Percentiles rank a stretch among this genome's conserved stretches.
Evolutionary conservation across 1,284 basidiomycete species (phyloP).

Genomic region (Heterobasidion irregulare): DNA sequence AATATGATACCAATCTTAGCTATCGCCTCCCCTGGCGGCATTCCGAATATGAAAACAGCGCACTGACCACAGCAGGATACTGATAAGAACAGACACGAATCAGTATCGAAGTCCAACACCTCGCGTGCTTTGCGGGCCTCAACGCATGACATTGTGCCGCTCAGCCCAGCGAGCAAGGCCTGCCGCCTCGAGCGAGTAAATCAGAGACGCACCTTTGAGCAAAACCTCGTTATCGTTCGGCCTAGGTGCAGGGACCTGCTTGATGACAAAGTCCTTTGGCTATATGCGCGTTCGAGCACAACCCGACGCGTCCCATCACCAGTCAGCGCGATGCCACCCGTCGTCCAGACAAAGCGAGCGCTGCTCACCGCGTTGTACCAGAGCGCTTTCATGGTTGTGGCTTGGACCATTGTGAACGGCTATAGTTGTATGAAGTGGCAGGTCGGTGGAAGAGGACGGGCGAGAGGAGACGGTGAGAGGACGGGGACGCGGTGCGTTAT

Average conservation of each 20-base stretch:
- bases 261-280: conserved; percentile 59
- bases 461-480: not conserved
- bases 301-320: too few species aligned
- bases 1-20: not conserved
- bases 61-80: conserved; percentile 40
- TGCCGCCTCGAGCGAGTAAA: not conserved
- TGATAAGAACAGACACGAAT: conserved; percentile 12
- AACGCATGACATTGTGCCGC: not conserved
- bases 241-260: conserved; percentile 52
- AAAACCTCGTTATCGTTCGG: conserved; percentile 60
- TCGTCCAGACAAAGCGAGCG: not conserved
- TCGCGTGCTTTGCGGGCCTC: too few species aligned
- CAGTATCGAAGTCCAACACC: conserved; percentile 2
- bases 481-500: not conserved
- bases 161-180: not conserved
- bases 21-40: too few species aligned
- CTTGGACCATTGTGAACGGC: conserved; percentile 15
- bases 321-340: not conserved
- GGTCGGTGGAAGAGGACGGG: not conserved
- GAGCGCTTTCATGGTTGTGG: conserved; percentile 41
- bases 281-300: conserved; percentile 15
- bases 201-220: conserved; percentile 45
- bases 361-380: conserved; percentile 39
- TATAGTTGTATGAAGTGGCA: not conserved
- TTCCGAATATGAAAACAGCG: not conserved